phyloP scores from a whole-genome alignment of 257 asterid genomes.

The Nicotiana tabacum region DNA sequence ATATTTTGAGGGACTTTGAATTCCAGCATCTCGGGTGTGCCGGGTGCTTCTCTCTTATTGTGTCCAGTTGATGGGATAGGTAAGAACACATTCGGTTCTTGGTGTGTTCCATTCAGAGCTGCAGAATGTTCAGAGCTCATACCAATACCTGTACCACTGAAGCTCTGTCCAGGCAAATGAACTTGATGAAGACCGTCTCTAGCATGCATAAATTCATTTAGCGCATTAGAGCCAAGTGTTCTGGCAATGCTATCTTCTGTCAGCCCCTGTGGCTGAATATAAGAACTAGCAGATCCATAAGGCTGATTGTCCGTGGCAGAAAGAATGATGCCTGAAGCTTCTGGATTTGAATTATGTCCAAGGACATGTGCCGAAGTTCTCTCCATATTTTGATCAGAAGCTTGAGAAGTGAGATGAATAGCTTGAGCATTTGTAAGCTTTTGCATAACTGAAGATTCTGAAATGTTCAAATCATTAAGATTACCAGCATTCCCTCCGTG shows the following conservation, averaged over 20 bases:
- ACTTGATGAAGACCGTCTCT: constrained; percentile 27
- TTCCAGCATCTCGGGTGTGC: constrained; percentile 34
- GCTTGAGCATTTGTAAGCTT: constrained; percentile 24
- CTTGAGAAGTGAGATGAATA: constrained; percentile 17
- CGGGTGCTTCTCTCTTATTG: constrained; percentile 27
- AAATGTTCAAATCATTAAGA: constrained; percentile 23
- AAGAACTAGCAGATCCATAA: constrained; percentile 29
- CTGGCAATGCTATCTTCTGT: constrained; percentile 21
- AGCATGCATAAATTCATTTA: constrained; percentile 33
- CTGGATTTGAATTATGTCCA: constrained; percentile 27
- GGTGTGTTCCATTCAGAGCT: constrained; percentile 26
- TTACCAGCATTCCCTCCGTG: constrained; percentile 23
- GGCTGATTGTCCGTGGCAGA: constrained; percentile 20
- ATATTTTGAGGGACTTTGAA: constrained; percentile 27
- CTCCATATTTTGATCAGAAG: constrained; percentile 27
- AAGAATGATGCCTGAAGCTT: constrained; percentile 20
- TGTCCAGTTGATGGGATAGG: constrained; percentile 30
- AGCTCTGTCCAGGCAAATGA: constrained; percentile 37
- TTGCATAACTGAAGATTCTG: constrained; percentile 28
- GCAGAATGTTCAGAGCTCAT: constrained; percentile 31
- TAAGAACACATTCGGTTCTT: constrained; percentile 21
- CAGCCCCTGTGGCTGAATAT: constrained; percentile 23
- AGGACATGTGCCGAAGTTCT: constrained; percentile 17
- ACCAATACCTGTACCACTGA: constrained; percentile 33
- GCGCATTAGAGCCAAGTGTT: constrained; percentile 27